Conservation (phyloP, 1,284 basidiomycete species). For the Ganoderma lingzhi region DNA sequence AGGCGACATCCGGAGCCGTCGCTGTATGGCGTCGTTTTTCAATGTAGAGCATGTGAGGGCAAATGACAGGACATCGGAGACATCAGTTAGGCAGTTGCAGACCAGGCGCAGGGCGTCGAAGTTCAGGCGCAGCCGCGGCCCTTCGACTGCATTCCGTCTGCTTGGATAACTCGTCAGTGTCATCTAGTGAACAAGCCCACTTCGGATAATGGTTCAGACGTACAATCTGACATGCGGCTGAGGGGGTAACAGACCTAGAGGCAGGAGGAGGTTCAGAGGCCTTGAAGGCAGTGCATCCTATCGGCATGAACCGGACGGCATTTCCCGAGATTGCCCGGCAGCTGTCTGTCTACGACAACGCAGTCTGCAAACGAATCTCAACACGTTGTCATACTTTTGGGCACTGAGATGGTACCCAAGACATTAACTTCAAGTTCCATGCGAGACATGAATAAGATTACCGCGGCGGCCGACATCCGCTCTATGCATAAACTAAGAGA, state of each 20-base stretch:
- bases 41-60: background rate
- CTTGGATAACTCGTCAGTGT: background rate
- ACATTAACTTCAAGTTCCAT: background rate
- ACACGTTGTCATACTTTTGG: too few species aligned
- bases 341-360: too few species aligned
- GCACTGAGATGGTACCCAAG: background rate
- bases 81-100: background rate
- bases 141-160: background rate
- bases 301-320: background rate
- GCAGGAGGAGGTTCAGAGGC: too few species aligned
- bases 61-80: background rate
- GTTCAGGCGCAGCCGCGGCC: background rate
- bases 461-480: background rate
- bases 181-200: too few species aligned
- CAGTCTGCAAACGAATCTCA: too few species aligned
- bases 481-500: slow-evolving; percentile 5
- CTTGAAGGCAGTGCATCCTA: background rate
- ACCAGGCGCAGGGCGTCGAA: background rate
- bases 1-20: slow-evolving; percentile 1
- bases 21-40: background rate
- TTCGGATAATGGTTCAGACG: too few species aligned
- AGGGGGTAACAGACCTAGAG: too few species aligned
- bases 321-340: background rate
- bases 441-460: background rate
- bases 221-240: too few species aligned